Conservation (phyloP, 805 yeast species). For the Saccharomyces paradoxus region DNA sequence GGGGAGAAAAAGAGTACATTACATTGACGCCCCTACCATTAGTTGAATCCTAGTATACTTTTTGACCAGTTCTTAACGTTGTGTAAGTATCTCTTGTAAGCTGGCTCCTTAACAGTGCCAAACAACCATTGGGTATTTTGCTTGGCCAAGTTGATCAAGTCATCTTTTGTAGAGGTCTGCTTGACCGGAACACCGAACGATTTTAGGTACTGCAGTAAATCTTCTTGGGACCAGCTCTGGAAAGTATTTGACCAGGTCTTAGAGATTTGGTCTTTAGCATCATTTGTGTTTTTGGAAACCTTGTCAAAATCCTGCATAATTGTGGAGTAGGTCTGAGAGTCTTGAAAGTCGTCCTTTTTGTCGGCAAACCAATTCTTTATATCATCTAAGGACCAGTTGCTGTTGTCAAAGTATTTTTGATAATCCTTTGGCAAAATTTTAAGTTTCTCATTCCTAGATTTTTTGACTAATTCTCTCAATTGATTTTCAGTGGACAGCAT, state of each 20-base stretch:
- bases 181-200: conserved; percentile 34
- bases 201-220: conserved; percentile 34
- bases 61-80: neutral
- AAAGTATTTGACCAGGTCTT: conserved; percentile 24
- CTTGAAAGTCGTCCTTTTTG: conserved; percentile 5
- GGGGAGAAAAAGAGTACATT: neutral
- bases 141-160: conserved; percentile 34
- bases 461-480: conserved; percentile 34
- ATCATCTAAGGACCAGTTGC: conserved; percentile 11
- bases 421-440: conserved; percentile 21
- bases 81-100: conserved; percentile 21
- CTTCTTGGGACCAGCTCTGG: conserved; percentile 37
- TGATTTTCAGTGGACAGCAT: conserved; percentile 34
- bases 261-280: conserved; percentile 10
- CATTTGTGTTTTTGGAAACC: conserved; percentile 6
- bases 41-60: neutral
- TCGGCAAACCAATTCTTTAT: conserved; percentile 12
- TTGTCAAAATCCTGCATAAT: conserved; percentile 4
- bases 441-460: conserved; percentile 33
- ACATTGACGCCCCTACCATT: neutral
- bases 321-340: conserved; percentile 6
- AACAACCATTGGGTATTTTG: conserved; percentile 36
- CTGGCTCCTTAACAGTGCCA: conserved; percentile 18
- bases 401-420: conserved; percentile 14
- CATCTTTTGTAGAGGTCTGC: conserved; percentile 24